Evolutionary conservation across 768 basidiomycete species (phyloP), one percentile per base, ranked within the genome.

Genomic region (Boletellus sp.): DNA sequence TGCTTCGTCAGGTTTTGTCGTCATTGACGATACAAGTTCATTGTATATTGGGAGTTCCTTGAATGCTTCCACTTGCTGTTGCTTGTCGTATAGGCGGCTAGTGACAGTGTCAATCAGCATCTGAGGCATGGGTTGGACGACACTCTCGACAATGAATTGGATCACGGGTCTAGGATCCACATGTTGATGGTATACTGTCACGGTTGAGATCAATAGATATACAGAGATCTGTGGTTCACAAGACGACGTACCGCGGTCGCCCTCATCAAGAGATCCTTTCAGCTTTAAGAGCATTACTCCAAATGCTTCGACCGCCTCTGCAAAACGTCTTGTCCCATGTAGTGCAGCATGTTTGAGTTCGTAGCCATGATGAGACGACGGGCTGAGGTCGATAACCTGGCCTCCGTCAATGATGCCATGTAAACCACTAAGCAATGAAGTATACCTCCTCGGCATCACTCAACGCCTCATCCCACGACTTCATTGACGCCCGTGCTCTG

Each of bases 51-150:
- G 39, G 6, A 24, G 9, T 11, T 16, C 15, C 16, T 41, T n/a
- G 13, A 48, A 48, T 6, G 20, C 20, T 8, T 23, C 33, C 6
- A 16, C 22, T 34, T 35, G 47, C n/a, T 17, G 16, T 24, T 11
- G n/a, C 32, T 15, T 42, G n/a, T 35, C 23, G 28, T 22, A 28
- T 9, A 51, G 43, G 26, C 38, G 32, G 12, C 52, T 47, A 17
- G 47, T 53, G 3, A 16, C 26, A 6, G 38, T 53, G 28, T 53
- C 31, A 20, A 53, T 41, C 8, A 53, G 47, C 8, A 48, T 19
- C 1, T 23, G 52, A 9, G 47, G 52, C 38, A 40, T 40, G 31
- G 33, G 12, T 2, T 22, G 36, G 26, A 48, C 7, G 13, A 47
- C 26, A 6, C 22, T 12, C 16, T 28, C 19, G 20, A 52, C 7